These are phyloP conservation scores for Schizochytrium sp. DNA, from an alignment of 108 stramenopile species.

Conservation along the genomic window DNA sequence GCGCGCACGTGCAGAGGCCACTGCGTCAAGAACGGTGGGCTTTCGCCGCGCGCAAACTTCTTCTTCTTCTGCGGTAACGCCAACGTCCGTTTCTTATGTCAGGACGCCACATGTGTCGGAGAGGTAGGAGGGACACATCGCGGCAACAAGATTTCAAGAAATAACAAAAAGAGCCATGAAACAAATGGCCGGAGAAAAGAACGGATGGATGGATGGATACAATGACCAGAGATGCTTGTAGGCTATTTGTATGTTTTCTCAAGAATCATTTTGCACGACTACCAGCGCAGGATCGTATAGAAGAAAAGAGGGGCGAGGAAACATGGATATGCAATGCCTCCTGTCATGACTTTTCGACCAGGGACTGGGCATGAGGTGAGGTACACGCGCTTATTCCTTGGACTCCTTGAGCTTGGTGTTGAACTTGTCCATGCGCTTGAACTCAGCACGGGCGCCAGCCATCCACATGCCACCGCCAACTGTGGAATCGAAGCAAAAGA, in stretches of 20 bases:
- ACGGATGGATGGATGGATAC: neutral
- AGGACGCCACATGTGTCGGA: no score
- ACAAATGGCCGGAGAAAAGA: no score
- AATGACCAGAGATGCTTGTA: neutral
- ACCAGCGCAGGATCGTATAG: neutral
- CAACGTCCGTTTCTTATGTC: no score
- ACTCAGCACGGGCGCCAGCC: neutral
- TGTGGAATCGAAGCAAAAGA: neutral
- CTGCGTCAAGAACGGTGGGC: neutral
- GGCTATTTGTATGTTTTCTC: neutral
- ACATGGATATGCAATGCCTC: neutral
- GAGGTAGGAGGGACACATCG: no score
- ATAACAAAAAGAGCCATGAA: no score
- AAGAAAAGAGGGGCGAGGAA: neutral
- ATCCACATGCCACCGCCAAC: neutral
- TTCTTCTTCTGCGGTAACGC: no score
- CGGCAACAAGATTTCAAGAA: no score
- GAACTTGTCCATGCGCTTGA: conserved; percentile 1
- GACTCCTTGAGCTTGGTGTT: neutral
- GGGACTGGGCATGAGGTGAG: no score
- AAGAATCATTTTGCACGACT: neutral
- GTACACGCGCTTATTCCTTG: neutral
- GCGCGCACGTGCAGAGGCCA: neutral
- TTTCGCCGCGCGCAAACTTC: neutral
- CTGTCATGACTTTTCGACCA: no score